These are phyloP conservation scores for Hyphodiscus sp. DNA, from an alignment of 2,329 filamentous ascomycete species.

Conservation along the genomic window DNA sequence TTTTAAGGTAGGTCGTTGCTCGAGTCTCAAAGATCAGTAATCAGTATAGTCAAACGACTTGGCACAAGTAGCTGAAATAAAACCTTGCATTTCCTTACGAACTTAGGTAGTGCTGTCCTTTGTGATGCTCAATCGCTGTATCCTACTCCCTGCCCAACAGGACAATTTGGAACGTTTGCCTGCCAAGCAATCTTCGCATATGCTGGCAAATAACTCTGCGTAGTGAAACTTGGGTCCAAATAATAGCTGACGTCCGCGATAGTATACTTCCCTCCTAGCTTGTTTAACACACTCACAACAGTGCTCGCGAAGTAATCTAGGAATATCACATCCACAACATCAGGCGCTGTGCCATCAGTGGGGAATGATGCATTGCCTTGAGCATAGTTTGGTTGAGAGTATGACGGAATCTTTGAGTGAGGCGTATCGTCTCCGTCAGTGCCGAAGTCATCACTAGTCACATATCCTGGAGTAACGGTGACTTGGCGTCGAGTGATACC, in stretches of 20 bases:
- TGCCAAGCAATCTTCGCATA: slow-evolving; percentile 29
- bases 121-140: slow-evolving; percentile 2
- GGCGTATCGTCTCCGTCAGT: slow-evolving; percentile 82
- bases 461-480: slow-evolving; percentile 61
- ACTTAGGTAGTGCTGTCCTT: too few species aligned
- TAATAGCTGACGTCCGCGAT: slow-evolving; percentile 27
- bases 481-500: slow-evolving; percentile 25
- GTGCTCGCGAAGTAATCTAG: slow-evolving; percentile 82
- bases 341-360: slow-evolving; percentile 42
- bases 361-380: slow-evolving; percentile 62
- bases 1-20: too few species aligned
- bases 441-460: slow-evolving; percentile 77
- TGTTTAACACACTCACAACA: slow-evolving; percentile 65
- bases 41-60: too few species aligned
- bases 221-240: slow-evolving; percentile 24
- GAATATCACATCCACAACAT: slow-evolving; percentile 79
- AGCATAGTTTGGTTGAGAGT: slow-evolving; percentile 74
- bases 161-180: slow-evolving; percentile 24
- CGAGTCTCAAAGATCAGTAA: too few species aligned
- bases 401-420: slow-evolving; percentile 67
- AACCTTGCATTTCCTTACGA: too few species aligned
- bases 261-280: slow-evolving; percentile 28
- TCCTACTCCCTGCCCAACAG: slow-evolving; percentile 23
- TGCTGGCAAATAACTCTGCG: slow-evolving; percentile 28
- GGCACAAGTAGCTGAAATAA: too few species aligned